phyloP scores from a whole-genome alignment of 306 rosid species.

The Castanea crenata region DNA sequence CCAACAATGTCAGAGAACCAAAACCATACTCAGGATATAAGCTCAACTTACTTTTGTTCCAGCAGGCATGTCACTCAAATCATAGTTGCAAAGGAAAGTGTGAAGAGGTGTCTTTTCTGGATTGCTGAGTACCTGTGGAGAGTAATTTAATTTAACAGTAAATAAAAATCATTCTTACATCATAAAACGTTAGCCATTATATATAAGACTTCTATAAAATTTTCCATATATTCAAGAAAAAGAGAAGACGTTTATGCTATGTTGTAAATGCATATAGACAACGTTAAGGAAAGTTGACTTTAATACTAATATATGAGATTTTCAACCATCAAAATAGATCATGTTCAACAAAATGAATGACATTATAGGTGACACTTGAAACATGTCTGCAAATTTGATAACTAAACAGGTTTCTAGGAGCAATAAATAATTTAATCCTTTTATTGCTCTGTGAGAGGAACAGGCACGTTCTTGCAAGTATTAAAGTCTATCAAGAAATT shows the following conservation, averaged over 20 bases:
- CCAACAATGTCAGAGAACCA: neutral
- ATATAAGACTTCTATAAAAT: neutral
- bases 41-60: conserved; percentile 83
- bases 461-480: neutral
- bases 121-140: conserved; percentile 89
- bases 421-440: neutral
- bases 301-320: neutral
- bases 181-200: conserved; percentile 1
- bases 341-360: neutral
- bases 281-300: too few species aligned
- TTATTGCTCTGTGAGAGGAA: neutral
- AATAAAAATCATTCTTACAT: neutral
- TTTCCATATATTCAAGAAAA: neutral
- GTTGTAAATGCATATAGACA: neutral
- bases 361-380: neutral
- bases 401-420: neutral
- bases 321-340: neutral
- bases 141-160: conserved; percentile 18
- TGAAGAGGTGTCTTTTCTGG: conserved; percentile 99
- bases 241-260: neutral
- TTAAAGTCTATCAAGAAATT: neutral
- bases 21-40: neutral
- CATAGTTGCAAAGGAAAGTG: conserved; percentile 97
- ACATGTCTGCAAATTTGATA: neutral
- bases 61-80: conserved; percentile 92